These are phyloP conservation scores for Aeminium ludgeri DNA, from an alignment of 495 filamentous ascomycete genomes.

Conservation along the genomic window DNA sequence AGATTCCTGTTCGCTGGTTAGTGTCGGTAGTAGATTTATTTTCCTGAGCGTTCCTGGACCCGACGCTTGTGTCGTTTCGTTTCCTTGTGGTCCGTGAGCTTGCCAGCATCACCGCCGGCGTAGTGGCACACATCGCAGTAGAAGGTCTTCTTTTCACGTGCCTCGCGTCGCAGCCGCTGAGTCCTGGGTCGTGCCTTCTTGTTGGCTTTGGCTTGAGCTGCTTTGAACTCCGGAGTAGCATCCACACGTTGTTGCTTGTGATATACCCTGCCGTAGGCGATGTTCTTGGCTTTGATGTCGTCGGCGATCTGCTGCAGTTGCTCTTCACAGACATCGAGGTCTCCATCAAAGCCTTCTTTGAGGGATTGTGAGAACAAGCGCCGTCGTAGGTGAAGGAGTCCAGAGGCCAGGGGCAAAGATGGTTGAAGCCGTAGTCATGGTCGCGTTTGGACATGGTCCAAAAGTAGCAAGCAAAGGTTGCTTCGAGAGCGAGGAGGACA, in stretches of 20 bases:
- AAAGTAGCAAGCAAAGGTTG: too few species aligned
- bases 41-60: neutral
- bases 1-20: conserved; percentile 34
- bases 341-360: too few species aligned
- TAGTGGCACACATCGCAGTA: conserved; percentile 1
- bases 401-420: neutral
- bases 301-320: too few species aligned
- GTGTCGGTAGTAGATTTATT: neutral
- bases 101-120: conserved; percentile 2
- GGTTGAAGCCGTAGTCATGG: neutral
- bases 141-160: neutral
- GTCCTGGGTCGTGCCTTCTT: too few species aligned
- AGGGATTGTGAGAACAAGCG: too few species aligned
- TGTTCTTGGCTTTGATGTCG: too few species aligned
- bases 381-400: too few species aligned
- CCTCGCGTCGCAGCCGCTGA: neutral
- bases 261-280: too few species aligned
- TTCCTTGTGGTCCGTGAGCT: conserved; percentile 2
- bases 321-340: too few species aligned
- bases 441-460: neutral
- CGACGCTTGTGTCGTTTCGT: neutral
- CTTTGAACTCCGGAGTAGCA: neutral
- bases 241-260: neutral
- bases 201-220: conserved; percentile 1
- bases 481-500: too few species aligned